Evolutionary conservation across 2,329 filamentous ascomycete genomes (phyloP), one percentile per base, ranked within the genome.

Genomic region (Talaromyces sp.): DNA sequence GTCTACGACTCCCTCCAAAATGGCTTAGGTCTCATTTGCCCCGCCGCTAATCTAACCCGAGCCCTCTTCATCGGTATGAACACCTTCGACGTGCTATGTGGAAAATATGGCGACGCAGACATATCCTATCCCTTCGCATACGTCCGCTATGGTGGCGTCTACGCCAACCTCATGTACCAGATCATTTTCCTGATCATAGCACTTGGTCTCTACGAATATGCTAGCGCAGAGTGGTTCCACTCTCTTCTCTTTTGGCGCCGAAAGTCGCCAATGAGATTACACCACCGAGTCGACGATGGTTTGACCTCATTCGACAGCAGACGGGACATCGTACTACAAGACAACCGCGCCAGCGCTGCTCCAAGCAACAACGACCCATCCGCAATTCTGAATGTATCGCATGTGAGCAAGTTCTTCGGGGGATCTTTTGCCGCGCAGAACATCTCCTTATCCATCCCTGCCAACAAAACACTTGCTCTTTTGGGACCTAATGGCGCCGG

Each of bases 401-500:
- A 9, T 9, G 24, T 27, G 9, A 27, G 24, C 24, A 27, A 27
- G 9, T 27, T 27, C 9, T 27, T 27, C 24, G 9, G 24, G 4
- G 5, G 24, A 4, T 27, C 24, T 27, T 27, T 27, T 9, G 24
- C 9, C 24, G 24, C 24, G 9, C 24, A 27, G 24, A 27, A 27
- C 9, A 27, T 95, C 37, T 90, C 88, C 0, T 96, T 97, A 5
- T n/a, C 24, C 6, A 42, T 49, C 22, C 19, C 36, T 16, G 16
- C 36, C 1, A 42, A 35, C 13, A n/a, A 49, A 22, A 42, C 37
- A 7, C 37, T 49, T 24, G 91, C 91, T 0, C 80, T 97, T 0
- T 82, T 97, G 1, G 92, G 92, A 0, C 91, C 92, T 14, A 96
- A 96, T 66, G 91, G 92, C 20, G 93, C 92, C 1, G 92, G 92